Conservation (phyloP, 73 alveolate species). For the Paramecium sonneborni region DNA sequence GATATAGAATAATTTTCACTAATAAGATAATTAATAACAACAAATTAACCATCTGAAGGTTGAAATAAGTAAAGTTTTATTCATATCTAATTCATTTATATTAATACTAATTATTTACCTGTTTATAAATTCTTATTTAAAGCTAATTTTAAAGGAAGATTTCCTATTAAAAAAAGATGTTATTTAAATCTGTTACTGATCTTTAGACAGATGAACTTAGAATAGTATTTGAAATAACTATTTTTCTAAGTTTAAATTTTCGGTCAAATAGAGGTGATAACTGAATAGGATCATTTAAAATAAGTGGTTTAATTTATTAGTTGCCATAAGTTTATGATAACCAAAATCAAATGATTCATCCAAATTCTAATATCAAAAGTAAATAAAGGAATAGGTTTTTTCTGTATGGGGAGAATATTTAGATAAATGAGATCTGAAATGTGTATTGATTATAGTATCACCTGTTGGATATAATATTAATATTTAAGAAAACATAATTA, state of each 20-base stretch:
- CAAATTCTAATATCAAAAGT: conserved; percentile 59
- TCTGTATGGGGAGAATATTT: conserved; percentile 66
- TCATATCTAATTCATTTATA: conserved; percentile 88
- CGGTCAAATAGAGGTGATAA: neutral
- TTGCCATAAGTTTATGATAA: conserved; percentile 49
- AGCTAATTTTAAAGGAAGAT: conserved; percentile 79
- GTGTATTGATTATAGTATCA: conserved; percentile 72
- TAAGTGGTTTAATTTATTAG: conserved; percentile 64
- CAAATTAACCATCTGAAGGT: conserved; percentile 99
- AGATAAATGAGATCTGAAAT: conserved; percentile 70
- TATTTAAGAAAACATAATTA: conserved; percentile 68
- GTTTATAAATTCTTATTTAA: neutral
- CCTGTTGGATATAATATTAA: conserved; percentile 77
- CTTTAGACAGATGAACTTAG: conserved; percentile 17
- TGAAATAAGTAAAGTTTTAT: conserved; percentile 85
- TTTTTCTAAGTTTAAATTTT: neutral
- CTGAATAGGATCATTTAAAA: conserved; percentile 60
- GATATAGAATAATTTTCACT: conserved; percentile 93
- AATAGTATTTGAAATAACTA: conserved; percentile 36
- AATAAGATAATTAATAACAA: conserved; percentile 96
- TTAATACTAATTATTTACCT: conserved; percentile 80
- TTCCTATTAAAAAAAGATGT: conserved; percentile 85
- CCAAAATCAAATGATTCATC: conserved; percentile 72
- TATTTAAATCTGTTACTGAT: conserved; percentile 58
- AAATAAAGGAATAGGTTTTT: conserved; percentile 70